A percentile compares a stretch with the other conserved stretches of the same genome.
Conservation (phyloP, 73 alveolate genomes). For the Tetrahymena elliotti region DNA sequence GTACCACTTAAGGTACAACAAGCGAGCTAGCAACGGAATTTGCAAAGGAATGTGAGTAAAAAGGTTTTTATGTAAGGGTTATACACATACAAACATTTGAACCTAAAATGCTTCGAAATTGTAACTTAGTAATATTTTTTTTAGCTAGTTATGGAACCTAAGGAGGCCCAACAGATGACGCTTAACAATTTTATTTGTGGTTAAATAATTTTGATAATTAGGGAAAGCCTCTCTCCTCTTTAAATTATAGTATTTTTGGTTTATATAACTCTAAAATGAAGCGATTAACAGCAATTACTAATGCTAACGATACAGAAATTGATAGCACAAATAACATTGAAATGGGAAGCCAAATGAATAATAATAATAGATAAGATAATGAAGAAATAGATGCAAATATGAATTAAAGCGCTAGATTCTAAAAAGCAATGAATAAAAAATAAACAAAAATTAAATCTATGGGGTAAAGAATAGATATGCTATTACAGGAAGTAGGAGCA, state of each 20-base stretch:
- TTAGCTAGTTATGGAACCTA: neutral
- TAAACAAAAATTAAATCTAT: neutral
- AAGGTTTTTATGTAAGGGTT: neutral
- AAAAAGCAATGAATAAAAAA: neutral
- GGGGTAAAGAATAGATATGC: neutral
- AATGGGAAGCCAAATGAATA: neutral
- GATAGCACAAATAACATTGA: neutral
- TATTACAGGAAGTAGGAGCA: neutral
- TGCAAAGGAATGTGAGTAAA: neutral
- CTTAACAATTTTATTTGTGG: neutral
- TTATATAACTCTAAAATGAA: neutral
- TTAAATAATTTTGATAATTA: neutral
- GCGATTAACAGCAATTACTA: neutral
- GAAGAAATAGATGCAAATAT: neutral
- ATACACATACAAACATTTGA: neutral
- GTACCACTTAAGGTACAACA: neutral
- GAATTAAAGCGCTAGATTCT: neutral
- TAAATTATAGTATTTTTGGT: neutral
- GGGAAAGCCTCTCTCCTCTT: neutral
- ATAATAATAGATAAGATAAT: neutral
- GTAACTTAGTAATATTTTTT: neutral
- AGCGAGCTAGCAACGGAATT: neutral
- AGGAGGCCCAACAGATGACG: neutral
- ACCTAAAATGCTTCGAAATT: neutral
- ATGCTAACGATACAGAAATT: neutral